Evolutionary conservation across 306 rosid species (phyloP).

Genomic region (Inga leiocalycina): DNA sequence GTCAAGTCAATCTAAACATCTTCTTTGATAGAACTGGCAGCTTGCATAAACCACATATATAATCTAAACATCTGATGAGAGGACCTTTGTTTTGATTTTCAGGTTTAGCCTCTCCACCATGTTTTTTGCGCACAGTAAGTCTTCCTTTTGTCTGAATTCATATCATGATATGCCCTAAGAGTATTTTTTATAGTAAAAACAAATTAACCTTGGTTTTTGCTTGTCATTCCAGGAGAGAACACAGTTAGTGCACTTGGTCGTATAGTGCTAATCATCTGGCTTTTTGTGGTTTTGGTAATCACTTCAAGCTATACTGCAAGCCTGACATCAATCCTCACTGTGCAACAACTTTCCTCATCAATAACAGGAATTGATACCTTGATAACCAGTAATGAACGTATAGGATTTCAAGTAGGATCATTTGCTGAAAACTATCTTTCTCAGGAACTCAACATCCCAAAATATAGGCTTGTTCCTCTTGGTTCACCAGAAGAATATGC

Average conservation of each 20-base stretch:
- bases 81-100: not conserved
- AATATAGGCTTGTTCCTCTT: not conserved
- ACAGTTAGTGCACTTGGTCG: conserved; percentile 10
- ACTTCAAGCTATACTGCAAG: conserved; percentile 6
- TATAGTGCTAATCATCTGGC: not conserved
- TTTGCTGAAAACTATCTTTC: not conserved
- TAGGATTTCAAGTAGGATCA: conserved; percentile 1
- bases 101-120: conserved; percentile 13
- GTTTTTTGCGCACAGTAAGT: not conserved
- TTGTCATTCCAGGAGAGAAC: not conserved
- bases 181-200: not conserved
- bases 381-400: not conserved
- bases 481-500: not conserved
- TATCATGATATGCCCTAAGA: not conserved
- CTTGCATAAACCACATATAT: not conserved
- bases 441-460: not conserved
- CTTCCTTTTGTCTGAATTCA: not conserved
- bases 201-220: not conserved
- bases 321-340: not conserved
- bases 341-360: not conserved
- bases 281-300: not conserved
- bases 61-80: not conserved
- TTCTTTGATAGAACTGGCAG: not conserved
- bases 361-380: not conserved
- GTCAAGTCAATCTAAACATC: not conserved